phyloP scores from a whole-genome alignment of 352 stramenopile species.

The Phytophthora kernoviae region DNA sequence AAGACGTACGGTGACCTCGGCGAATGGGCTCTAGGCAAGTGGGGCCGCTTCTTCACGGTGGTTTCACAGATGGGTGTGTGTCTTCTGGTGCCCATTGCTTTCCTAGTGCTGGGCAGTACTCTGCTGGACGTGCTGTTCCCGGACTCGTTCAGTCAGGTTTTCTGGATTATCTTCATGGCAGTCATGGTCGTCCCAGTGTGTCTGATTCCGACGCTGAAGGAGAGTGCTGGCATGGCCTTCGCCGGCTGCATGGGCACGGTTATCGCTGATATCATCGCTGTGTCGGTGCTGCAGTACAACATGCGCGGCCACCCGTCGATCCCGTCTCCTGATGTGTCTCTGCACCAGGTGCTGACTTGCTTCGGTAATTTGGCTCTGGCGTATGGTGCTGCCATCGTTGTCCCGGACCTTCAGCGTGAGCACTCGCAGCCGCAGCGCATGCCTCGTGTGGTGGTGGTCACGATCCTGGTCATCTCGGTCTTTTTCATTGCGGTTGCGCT shows the following conservation, averaged over 20 bases:
- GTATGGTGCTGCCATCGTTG: constrained; percentile 59
- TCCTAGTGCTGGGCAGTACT: constrained; percentile 53
- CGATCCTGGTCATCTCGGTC: constrained; percentile 50
- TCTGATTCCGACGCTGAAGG: constrained; percentile 59
- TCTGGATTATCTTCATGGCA: constrained; percentile 63
- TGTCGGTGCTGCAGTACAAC: constrained; percentile 44
- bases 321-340: constrained; percentile 38
- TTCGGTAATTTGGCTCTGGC: constrained; percentile 59
- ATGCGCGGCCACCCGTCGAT: constrained; percentile 49
- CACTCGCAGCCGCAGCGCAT: constrained; percentile 57
- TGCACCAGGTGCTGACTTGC: constrained; percentile 48
- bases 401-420: constrained; percentile 55
- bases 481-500: constrained; percentile 52
- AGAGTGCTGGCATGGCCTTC: constrained; percentile 48
- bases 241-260: constrained; percentile 52
- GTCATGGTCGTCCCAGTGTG: constrained; percentile 45
- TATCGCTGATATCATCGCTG: constrained; percentile 48
- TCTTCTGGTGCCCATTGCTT: constrained; percentile 44
- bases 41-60: constrained; percentile 46
- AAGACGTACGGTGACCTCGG: constrained; percentile 55
- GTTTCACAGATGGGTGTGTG: constrained; percentile 51
- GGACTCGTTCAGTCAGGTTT: constrained; percentile 37
- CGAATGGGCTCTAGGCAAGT: constrained; percentile 38
- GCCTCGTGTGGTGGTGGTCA: constrained; percentile 57
- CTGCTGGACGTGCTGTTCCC: constrained; percentile 55